These are phyloP conservation scores for Colletotrichum lini DNA, from an alignment of 2,329 filamentous ascomycete species.

Conservation along the genomic window DNA sequence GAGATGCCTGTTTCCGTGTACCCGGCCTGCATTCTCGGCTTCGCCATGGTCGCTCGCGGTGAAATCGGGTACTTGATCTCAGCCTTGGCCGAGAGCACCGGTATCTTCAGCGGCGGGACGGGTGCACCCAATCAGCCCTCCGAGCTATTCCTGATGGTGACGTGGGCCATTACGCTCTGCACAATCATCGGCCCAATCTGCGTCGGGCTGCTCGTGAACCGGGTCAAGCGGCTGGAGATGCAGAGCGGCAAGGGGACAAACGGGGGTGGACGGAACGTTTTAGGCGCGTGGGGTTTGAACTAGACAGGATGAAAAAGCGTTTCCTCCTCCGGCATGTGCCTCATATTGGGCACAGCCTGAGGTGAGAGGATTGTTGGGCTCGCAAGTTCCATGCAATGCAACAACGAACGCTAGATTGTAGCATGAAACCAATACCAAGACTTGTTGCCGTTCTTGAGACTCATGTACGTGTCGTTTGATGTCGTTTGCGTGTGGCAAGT, in stretches of 20 bases:
- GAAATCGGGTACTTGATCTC: constrained; percentile 86
- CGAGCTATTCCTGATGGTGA: constrained; percentile 66
- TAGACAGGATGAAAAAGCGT: background rate
- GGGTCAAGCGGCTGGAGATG: constrained; percentile 54
- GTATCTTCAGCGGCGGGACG: constrained; percentile 53
- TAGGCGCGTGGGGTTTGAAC: constrained; percentile 39
- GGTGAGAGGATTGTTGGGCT: background rate
- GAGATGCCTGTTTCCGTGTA: constrained; percentile 74
- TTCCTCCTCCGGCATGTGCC: background rate
- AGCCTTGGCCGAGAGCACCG: constrained; percentile 72
- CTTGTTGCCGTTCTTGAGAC: constrained; percentile 4
- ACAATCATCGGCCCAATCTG: constrained; percentile 66
- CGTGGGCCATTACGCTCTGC: constrained; percentile 70
- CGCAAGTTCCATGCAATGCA: constrained; percentile 1
- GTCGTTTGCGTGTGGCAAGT: background rate
- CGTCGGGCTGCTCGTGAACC: constrained; percentile 62
- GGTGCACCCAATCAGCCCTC: constrained; percentile 46
- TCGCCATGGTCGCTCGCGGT: constrained; percentile 81
- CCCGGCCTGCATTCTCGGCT: constrained; percentile 75
- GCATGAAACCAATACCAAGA: constrained; percentile 18
- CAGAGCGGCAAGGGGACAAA: background rate
- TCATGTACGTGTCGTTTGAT: background rate
- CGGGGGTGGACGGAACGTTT: constrained; percentile 26
- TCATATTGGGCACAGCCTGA: constrained; percentile 10
- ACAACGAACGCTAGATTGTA: background rate